A percentile compares a stretch with the other conserved stretches of the same genome.
phyloP scores from a whole-genome alignment of 108 stramenopile genomes.

The Nitzschia putrida region DNA sequence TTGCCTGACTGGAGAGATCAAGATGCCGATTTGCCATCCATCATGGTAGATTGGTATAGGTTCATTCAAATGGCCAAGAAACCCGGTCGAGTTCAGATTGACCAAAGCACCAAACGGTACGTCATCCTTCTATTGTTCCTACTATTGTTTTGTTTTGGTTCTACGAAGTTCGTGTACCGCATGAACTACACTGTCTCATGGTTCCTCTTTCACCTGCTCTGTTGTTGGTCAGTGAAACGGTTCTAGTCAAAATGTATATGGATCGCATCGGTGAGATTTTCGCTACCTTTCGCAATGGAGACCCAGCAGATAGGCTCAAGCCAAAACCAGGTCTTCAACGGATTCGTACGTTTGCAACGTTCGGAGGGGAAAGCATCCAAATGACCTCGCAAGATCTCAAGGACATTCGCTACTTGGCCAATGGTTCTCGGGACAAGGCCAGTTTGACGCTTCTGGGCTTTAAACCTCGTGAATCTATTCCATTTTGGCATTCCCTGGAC shows the following conservation, averaged over 20 bases:
- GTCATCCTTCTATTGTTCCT: constrained; percentile 10
- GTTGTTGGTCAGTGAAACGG: constrained; percentile 21
- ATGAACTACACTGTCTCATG: no score
- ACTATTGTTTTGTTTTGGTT: neutral
- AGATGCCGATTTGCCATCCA: constrained; percentile 37
- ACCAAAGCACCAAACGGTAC: constrained; percentile 61
- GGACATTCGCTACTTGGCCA: constrained; percentile 32
- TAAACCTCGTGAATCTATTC: constrained; percentile 47
- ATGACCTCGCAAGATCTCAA: constrained; percentile 31
- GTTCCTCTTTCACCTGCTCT: no score
- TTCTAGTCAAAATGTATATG: constrained; percentile 8
- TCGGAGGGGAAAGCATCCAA: constrained; percentile 36
- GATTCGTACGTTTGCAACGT: constrained; percentile 37
- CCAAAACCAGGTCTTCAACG: constrained; percentile 32
- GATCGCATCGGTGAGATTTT: constrained; percentile 28
- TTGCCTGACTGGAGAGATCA: constrained; percentile 56
- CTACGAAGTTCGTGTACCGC: neutral
- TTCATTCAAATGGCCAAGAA: constrained; percentile 57
- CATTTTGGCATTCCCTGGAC: constrained; percentile 25
- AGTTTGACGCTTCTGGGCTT: constrained; percentile 66
- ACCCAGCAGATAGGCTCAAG: constrained; percentile 20
- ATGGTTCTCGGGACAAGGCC: constrained; percentile 37
- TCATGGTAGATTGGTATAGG: constrained; percentile 69
- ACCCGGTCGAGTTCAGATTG: constrained; percentile 51
- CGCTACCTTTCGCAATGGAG: constrained; percentile 16